Conservation (phyloP, 2,329 filamentous ascomycete species). For the Penicillium frequentans region DNA sequence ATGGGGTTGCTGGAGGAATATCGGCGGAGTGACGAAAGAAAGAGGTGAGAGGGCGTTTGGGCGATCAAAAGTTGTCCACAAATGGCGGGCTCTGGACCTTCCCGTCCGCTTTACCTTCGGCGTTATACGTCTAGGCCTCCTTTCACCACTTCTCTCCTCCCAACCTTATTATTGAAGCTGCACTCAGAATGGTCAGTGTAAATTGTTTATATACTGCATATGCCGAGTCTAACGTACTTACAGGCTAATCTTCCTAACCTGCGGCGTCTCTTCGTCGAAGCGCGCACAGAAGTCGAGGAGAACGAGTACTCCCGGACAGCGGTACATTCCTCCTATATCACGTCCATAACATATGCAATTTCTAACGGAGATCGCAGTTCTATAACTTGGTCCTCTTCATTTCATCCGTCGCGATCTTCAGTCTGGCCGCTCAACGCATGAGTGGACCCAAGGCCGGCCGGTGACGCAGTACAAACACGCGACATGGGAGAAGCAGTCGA, state of each 20-base stretch:
- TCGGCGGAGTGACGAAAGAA: constrained; percentile 8
- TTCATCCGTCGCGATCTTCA: constrained; percentile 92
- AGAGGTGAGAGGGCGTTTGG: constrained; percentile 20
- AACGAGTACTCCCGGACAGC: constrained; percentile 91
- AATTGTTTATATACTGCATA: background rate
- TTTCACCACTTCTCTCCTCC: background rate
- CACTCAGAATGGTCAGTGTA: constrained; percentile 20
- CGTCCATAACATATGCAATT: background rate
- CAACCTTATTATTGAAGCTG: background rate
- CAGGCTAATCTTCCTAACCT: constrained; percentile 74
- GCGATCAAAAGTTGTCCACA: constrained; percentile 35
- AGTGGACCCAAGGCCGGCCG: constrained; percentile 43
- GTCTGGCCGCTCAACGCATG: constrained; percentile 86
- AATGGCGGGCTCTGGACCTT: constrained; percentile 27
- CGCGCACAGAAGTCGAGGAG: constrained; percentile 88
- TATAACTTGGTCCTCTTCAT: constrained; percentile 98
- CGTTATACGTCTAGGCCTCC: background rate
- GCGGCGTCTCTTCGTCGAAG: constrained; percentile 93
- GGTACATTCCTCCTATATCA: constrained; percentile 54
- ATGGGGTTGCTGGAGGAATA: constrained; percentile 7
- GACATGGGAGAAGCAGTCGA: background rate
- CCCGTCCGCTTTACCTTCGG: constrained; percentile 14
- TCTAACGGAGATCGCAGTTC: constrained; percentile 57
- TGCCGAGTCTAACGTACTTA: constrained; percentile 11
- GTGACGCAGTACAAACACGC: constrained; percentile 17